phyloP scores from a whole-genome alignment of 2,329 filamentous ascomycete species.

The Paramyrothecium sp. region DNA sequence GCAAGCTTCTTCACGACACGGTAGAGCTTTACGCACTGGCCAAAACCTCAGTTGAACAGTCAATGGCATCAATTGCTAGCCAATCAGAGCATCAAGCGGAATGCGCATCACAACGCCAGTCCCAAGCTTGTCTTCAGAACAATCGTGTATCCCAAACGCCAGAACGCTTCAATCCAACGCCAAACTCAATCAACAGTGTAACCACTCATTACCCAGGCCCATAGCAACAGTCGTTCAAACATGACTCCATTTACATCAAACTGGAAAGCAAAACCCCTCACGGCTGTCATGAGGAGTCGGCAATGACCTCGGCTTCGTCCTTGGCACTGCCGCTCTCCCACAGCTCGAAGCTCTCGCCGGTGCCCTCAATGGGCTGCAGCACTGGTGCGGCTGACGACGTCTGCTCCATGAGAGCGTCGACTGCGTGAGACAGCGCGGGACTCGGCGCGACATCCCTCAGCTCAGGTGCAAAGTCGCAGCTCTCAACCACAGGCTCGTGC shows the following conservation, averaged over 20 bases:
- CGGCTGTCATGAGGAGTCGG: slow-evolving; percentile 20
- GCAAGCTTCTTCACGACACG: too few species aligned
- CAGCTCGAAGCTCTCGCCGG: slow-evolving; percentile 62
- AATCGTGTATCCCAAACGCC: background rate
- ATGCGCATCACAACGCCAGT: background rate
- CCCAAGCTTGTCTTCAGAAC: background rate
- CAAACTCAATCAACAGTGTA: background rate
- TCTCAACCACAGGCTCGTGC: slow-evolving; percentile 8
- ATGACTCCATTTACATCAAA: background rate
- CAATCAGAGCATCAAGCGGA: background rate
- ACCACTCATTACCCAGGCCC: slow-evolving; percentile 4
- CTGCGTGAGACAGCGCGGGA: slow-evolving; percentile 16
- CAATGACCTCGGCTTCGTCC: slow-evolving; percentile 46
- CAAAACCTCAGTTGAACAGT: background rate
- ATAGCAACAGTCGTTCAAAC: background rate
- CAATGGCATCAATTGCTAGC: background rate
- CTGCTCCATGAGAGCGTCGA: slow-evolving; percentile 37
- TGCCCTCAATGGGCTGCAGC: slow-evolving; percentile 56
- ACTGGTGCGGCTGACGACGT: slow-evolving; percentile 43
- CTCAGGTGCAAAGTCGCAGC: slow-evolving; percentile 16
- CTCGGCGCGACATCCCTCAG: slow-evolving; percentile 15
- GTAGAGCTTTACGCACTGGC: too few species aligned
- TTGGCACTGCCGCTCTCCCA: slow-evolving; percentile 70
- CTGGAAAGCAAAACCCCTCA: too few species aligned
- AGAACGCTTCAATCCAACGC: background rate